Evolutionary conservation across 768 basidiomycete genomes (phyloP).

Genomic region (Rhodotorula babjevae): DNA sequence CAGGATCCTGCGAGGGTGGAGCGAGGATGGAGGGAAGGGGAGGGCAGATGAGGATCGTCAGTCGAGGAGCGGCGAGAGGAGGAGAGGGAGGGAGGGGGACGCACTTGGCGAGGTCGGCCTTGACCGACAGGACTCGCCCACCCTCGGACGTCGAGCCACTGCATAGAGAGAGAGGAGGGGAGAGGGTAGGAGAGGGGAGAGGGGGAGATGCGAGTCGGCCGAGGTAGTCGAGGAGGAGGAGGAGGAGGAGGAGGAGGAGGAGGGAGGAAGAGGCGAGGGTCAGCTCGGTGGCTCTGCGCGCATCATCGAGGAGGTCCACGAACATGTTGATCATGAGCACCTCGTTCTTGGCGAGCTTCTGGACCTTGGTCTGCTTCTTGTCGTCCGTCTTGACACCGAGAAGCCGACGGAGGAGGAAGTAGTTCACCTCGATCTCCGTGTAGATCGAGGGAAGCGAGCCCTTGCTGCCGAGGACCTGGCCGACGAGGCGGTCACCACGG

Average conservation of each 20-base stretch:
- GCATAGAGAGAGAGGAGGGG: not conserved
- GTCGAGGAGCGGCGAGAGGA: too few relatives aligned
- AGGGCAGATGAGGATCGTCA: not conserved
- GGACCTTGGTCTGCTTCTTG: conserved; percentile 89
- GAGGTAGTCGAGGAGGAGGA: too few relatives aligned
- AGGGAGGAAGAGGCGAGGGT: not conserved
- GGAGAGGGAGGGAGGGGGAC: not conserved
- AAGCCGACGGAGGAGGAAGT: conserved; percentile 89
- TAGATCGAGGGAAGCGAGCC: conserved; percentile 92
- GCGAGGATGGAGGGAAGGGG: not conserved
- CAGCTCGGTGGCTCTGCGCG: too few relatives aligned
- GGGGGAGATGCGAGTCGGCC: too few relatives aligned
- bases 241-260: too few relatives aligned
- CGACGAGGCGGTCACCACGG: conserved; percentile 91
- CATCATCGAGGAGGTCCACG: not conserved
- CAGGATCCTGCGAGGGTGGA: conserved; percentile 60
- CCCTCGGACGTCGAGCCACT: conserved; percentile 74
- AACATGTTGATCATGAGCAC: conserved; percentile 91
- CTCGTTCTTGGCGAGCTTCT: conserved; percentile 86
- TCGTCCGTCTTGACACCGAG: conserved; percentile 99
- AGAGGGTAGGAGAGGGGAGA: not conserved
- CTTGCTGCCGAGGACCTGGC: conserved; percentile 90
- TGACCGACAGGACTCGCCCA: conserved; percentile 87
- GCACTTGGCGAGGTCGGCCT: conserved; percentile 72
- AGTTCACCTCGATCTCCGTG: conserved; percentile 83